Evolutionary conservation across 805 yeast species (phyloP), one percentile per base, ranked within the genome.

Genomic region (Vanderwaltozyma verrucispora): DNA sequence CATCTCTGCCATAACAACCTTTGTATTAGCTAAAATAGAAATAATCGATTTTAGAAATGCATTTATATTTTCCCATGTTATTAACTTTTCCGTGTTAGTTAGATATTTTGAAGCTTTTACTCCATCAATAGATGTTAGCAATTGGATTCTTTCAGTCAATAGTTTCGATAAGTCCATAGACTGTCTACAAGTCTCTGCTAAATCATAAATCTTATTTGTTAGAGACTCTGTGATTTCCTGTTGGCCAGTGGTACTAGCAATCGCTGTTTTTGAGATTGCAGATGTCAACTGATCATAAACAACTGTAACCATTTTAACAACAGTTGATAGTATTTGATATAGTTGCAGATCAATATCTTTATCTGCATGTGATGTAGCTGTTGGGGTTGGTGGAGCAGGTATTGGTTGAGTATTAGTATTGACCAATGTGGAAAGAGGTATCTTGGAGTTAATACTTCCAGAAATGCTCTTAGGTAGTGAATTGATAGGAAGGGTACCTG

Each of bases 51-150:
- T 86, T 47, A 89, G 64, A 49, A 87, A 86, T 33, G 75, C 62
- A 54, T 84, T 87, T 25, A 85, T 80, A 46, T 83, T 88, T 46
- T 89, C 96, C 76, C 92, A 88, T 37, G 89, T 76, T 46, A 68
- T 68, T 41, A 73, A 68, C 43, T 82, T 76, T 26, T 78, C 80
- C 4, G 56, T 50, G 5, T 70, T 46, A 4, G 64, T 68, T 7
- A 72, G 65, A 30, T 68, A 74, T 30, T 60, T 48, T 21, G 46
- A 53, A n/a, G 49, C 37, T 17, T 34, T 33, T 11, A 31, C 37
- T 4, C 29, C 33, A 25, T 47, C 55, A 9, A 40, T 45, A 15
- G 49, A 36, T 14, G 68, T 60, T 25, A 75, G 56, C 24, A 76
- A 68, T 2, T 70, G 62, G 35, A 88, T 63, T 37, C 77, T 71